phyloP scores from a whole-genome alignment of 2,329 filamentous ascomycete species.

The Parastagonospora nodorum region DNA sequence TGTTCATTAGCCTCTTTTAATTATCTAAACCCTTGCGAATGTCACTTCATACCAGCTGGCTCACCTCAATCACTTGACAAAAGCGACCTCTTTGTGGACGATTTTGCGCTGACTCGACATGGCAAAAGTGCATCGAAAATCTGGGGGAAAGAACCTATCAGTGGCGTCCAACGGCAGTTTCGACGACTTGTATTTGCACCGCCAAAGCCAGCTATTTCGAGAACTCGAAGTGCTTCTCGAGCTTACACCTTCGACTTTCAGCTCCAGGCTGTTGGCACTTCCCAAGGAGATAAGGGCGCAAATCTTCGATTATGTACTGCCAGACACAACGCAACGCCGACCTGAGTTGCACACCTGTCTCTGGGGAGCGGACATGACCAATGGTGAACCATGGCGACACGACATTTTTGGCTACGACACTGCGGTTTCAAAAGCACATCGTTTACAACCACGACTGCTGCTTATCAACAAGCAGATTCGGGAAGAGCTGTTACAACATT shows the following conservation, averaged over 20 bases:
- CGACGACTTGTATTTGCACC: constrained; percentile 33
- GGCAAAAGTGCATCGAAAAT: constrained; percentile 13
- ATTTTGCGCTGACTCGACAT: constrained; percentile 5
- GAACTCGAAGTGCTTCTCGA: constrained; percentile 42
- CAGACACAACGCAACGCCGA: constrained; percentile 14
- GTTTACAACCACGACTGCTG: constrained; percentile 29
- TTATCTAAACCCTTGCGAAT: not conserved
- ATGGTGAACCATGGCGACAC: constrained; percentile 41
- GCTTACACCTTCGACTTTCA: constrained; percentile 39
- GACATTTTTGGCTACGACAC: constrained; percentile 38
- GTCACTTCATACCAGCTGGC: not conserved
- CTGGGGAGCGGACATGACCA: constrained; percentile 42
- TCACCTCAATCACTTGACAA: no score
- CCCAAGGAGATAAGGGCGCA: constrained; percentile 34
- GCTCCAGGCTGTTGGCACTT: constrained; percentile 37
- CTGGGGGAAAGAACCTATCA: constrained; percentile 27
- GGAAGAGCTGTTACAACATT: constrained; percentile 33
- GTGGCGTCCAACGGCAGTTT: constrained; percentile 29
- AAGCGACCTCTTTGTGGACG: no score
- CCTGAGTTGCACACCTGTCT: constrained; percentile 43
- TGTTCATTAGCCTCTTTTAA: not conserved
- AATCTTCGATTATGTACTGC: constrained; percentile 35
- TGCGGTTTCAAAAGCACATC: constrained; percentile 24
- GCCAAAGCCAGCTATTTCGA: constrained; percentile 40
- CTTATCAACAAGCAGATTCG: constrained; percentile 40